Evolutionary conservation across 2,329 filamentous ascomycete genomes (phyloP).

Genomic region (Cercospora nicotianae): DNA sequence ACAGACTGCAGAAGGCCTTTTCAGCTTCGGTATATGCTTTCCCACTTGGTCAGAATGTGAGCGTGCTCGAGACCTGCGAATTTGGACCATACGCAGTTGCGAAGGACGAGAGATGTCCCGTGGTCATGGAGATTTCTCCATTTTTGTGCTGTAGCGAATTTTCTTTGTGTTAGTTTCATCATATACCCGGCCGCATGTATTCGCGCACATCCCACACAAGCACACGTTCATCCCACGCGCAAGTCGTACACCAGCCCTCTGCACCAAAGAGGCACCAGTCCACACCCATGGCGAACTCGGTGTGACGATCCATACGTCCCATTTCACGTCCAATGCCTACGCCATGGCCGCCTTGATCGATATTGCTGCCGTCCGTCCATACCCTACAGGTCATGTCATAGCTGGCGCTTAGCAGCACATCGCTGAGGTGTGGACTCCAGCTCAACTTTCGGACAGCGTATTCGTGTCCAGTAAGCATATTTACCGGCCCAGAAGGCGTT

Average conservation of each 20-base stretch:
- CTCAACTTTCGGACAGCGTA: slow-evolving; percentile 84
- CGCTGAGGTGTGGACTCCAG: slow-evolving; percentile 92
- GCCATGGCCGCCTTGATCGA: slow-evolving; percentile 43
- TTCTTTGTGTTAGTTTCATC: not conserved
- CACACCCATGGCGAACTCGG: slow-evolving; percentile 92
- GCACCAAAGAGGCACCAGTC: slow-evolving; percentile 98
- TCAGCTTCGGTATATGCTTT: not conserved
- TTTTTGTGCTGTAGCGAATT: not conserved
- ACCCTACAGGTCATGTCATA: slow-evolving; percentile 98
- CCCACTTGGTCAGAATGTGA: not conserved
- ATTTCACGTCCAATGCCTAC: slow-evolving; percentile 58
- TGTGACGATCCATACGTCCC: slow-evolving; percentile 87
- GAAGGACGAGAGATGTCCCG: not conserved
- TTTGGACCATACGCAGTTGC: not conserved
- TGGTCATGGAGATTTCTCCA: not conserved
- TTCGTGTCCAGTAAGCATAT: slow-evolving; percentile 78
- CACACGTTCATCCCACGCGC: slow-evolving; percentile 90
- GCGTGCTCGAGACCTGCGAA: not conserved
- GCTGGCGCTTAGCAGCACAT: slow-evolving; percentile 82
- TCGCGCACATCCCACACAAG: slow-evolving; percentile 86
- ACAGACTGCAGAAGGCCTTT: not conserved
- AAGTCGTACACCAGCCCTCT: slow-evolving; percentile 92
- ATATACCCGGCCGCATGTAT: slow-evolving; percentile 51
- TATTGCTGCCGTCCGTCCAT: slow-evolving; percentile 78
- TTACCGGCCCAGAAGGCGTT: slow-evolving; percentile 70